A percentile compares a stretch with the other conserved stretches of the same genome.
Conservation (phyloP, 192 early-diverging fungal species). For the Podila clonocystis region DNA sequence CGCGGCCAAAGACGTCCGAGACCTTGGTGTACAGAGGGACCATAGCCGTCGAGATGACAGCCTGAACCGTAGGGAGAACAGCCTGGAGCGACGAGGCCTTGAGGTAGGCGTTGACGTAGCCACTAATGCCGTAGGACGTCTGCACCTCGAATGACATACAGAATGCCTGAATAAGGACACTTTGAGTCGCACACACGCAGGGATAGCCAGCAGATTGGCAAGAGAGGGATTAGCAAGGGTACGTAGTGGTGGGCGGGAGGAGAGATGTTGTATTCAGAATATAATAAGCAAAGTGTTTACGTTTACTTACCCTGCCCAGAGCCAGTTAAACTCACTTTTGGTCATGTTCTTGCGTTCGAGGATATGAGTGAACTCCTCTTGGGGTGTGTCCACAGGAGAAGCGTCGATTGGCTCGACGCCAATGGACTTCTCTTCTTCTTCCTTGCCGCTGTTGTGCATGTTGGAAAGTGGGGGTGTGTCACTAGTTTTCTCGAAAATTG, state of each 20-base stretch:
- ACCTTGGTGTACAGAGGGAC: constrained; percentile 2
- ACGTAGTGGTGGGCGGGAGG: no score
- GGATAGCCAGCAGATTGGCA: background rate
- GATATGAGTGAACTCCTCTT: constrained; percentile 7
- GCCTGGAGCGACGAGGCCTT: background rate
- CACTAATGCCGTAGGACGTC: background rate
- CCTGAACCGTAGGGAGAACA: background rate
- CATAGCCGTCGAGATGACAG: background rate
- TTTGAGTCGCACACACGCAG: background rate
- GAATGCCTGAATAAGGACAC: background rate
- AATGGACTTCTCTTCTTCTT: background rate
- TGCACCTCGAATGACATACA: background rate
- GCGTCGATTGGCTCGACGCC: background rate
- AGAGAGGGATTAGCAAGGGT: no score
- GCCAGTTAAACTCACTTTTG: background rate
- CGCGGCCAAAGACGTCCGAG: constrained; percentile 3
- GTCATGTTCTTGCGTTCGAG: constrained; percentile 14
- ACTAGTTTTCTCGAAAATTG: no score
- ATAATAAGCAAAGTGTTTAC: background rate
- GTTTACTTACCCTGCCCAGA: constrained; percentile 2
- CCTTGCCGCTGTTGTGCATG: background rate
- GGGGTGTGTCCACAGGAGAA: background rate
- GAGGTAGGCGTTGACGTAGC: background rate
- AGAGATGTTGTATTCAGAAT: background rate
- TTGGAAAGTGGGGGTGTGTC: background rate